Conservation (phyloP, 805 yeast genomes). For the Clavispora asparagi region DNA sequence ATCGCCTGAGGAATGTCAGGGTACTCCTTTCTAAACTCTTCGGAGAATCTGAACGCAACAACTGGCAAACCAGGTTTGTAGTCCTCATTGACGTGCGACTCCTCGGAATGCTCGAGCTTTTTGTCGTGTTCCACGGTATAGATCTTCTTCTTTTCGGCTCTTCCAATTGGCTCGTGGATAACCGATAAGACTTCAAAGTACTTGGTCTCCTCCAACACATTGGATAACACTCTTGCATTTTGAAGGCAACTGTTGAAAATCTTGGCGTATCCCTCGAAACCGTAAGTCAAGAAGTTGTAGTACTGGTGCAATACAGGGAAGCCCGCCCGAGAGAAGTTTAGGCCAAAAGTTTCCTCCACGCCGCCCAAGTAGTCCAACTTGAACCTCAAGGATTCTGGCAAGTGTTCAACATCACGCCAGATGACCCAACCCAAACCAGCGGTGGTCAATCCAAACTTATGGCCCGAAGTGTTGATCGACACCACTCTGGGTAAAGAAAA, state of each 20-base stretch:
- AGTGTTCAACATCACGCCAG: conserved; percentile 60
- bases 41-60: conserved; percentile 75
- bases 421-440: conserved; percentile 93
- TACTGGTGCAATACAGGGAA: conserved; percentile 87
- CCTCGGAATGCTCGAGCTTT: conserved; percentile 7
- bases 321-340: conserved; percentile 91
- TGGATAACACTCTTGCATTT: conserved; percentile 67
- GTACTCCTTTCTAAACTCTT: conserved; percentile 49
- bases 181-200: conserved; percentile 72
- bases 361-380: conserved; percentile 84
- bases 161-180: conserved; percentile 56
- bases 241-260: conserved; percentile 58
- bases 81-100: conserved; percentile 30
- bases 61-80: conserved; percentile 83
- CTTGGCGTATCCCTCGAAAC: conserved; percentile 63
- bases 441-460: conserved; percentile 84
- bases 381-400: conserved; percentile 72
- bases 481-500: conserved; percentile 71
- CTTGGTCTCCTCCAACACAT: conserved; percentile 57
- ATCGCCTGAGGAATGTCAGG: conserved; percentile 83
- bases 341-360: conserved; percentile 76
- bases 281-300: conserved; percentile 68
- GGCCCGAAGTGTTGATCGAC: conserved; percentile 87
- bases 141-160: conserved; percentile 10
- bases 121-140: conserved; percentile 14